Conservation (phyloP, 176 grass and related monocot species). For the Luzula sylvatica region DNA sequence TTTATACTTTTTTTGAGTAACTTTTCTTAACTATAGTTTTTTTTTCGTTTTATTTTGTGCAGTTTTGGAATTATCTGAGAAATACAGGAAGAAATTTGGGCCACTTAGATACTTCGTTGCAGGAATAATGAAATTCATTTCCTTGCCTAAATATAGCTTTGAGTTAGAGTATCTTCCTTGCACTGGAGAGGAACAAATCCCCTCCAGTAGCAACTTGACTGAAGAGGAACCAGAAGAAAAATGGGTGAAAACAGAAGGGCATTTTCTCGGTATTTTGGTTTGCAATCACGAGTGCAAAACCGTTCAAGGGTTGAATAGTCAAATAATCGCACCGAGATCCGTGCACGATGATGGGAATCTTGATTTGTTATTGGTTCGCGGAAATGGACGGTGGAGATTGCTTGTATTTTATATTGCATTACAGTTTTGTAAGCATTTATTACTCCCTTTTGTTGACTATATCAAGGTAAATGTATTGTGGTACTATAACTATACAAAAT, state of each 20-base stretch:
- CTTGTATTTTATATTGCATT: constrained; percentile 71
- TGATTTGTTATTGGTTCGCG: constrained; percentile 74
- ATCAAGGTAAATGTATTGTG: constrained; percentile 55
- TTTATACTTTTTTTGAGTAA: neutral
- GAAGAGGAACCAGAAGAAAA: neutral
- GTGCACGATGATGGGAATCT: constrained; percentile 54
- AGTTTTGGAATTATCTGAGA: constrained; percentile 82
- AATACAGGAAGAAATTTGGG: constrained; percentile 60
- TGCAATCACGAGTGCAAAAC: constrained; percentile 91
- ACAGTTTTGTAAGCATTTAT: constrained; percentile 72
- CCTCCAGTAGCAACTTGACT: no score
- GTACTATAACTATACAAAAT: neutral
- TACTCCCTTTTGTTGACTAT: constrained; percentile 83
- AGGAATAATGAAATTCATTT: constrained; percentile 79
- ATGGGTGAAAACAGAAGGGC: constrained; percentile 52
- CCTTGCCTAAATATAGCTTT: constrained; percentile 75
- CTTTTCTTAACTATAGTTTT: no score
- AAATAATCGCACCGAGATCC: constrained; percentile 67
- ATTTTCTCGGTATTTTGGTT: constrained; percentile 77
- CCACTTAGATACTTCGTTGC: constrained; percentile 66
- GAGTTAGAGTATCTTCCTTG: constrained; percentile 72
- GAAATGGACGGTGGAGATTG: constrained; percentile 58
- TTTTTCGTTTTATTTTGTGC: constrained; percentile 11
- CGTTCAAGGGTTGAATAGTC: constrained; percentile 62
- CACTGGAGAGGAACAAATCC: constrained; percentile 26